These are phyloP conservation scores for Pancytospora philotis DNA, from an alignment of 371 early-diverging fungal species.

Conservation along the genomic window DNA sequence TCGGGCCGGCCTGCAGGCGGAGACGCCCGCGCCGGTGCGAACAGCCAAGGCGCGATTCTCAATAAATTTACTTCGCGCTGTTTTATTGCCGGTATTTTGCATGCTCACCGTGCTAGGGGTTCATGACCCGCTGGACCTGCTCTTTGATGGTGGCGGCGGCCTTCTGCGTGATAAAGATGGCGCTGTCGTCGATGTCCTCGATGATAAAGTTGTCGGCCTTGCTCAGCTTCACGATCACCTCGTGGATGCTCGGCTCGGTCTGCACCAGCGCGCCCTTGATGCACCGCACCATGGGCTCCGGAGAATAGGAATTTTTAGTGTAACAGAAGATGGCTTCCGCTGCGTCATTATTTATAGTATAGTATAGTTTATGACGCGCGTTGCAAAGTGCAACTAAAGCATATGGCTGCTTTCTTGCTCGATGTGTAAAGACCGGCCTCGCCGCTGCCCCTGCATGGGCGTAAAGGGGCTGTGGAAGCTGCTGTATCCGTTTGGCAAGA, in stretches of 20 bases:
- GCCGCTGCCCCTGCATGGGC: constrained; percentile 65
- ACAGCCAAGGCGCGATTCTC: too few relatives aligned
- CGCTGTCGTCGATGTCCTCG: constrained; percentile 55
- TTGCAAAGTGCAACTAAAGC: neutral
- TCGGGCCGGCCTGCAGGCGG: too few relatives aligned
- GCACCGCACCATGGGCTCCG: constrained; percentile 49
- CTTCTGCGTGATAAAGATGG: constrained; percentile 53
- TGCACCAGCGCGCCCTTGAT: constrained; percentile 55
- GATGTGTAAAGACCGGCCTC: neutral
- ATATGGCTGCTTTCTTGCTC: neutral
- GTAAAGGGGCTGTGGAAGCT: constrained; percentile 84
- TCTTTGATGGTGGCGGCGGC: constrained; percentile 45
- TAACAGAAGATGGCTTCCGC: too few relatives aligned
- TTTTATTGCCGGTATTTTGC: neutral
- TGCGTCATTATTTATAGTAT: too few relatives aligned
- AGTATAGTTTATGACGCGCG: too few relatives aligned
- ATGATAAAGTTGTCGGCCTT: constrained; percentile 58
- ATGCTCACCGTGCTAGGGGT: neutral
- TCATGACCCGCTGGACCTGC: constrained; percentile 50
- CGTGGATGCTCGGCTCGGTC: constrained; percentile 58
- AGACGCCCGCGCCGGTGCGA: too few relatives aligned
- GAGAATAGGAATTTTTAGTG: neutral
- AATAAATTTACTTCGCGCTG: too few relatives aligned
- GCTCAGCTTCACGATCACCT: constrained; percentile 53
- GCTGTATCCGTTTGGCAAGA: constrained; percentile 65